A percentile compares a stretch with the other conserved stretches of the same genome.
Evolutionary conservation across 202 grass and related monocot genomes (phyloP).

Genomic region (Elaeis oleifera): DNA sequence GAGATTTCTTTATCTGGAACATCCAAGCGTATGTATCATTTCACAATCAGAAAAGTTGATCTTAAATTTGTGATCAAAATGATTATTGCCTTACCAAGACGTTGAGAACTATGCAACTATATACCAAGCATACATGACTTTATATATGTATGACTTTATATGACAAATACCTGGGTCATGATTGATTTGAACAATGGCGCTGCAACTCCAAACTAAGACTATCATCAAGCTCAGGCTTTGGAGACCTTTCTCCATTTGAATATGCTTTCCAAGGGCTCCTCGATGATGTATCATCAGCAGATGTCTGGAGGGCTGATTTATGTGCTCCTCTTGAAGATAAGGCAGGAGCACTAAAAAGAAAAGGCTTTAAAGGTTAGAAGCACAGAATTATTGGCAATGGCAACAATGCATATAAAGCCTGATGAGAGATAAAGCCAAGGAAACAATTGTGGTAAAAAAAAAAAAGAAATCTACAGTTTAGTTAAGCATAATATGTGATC

Average conservation of each 20-base stretch:
- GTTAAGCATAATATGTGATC: too few relatives aligned
- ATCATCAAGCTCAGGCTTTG: conserved; percentile 51
- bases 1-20: too few relatives aligned
- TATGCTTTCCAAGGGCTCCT: conserved; percentile 82
- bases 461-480: too few relatives aligned
- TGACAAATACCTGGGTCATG: conserved; percentile 62
- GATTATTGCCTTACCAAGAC: too few relatives aligned
- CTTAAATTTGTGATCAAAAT: too few relatives aligned
- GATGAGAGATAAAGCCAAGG: too few relatives aligned
- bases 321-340: conserved; percentile 63
- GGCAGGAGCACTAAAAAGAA: conserved; percentile 64
- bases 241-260: conserved; percentile 57
- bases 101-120: too few relatives aligned
- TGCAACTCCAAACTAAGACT: conserved; percentile 55
- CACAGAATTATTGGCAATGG: background rate
- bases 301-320: conserved; percentile 52
- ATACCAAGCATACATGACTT: background rate
- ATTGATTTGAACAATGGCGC: conserved; percentile 79
- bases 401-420: too few relatives aligned
- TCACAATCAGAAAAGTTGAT: too few relatives aligned
- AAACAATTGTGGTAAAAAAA: too few relatives aligned
- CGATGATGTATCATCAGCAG: conserved; percentile 40
- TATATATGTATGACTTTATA: background rate
- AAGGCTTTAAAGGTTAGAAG: conserved; percentile 19
- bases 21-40: too few relatives aligned